Percentiles rank a stretch among this genome's conserved stretches.
Conservation (phyloP, 306 rosid genomes). For the Morella rubra region DNA sequence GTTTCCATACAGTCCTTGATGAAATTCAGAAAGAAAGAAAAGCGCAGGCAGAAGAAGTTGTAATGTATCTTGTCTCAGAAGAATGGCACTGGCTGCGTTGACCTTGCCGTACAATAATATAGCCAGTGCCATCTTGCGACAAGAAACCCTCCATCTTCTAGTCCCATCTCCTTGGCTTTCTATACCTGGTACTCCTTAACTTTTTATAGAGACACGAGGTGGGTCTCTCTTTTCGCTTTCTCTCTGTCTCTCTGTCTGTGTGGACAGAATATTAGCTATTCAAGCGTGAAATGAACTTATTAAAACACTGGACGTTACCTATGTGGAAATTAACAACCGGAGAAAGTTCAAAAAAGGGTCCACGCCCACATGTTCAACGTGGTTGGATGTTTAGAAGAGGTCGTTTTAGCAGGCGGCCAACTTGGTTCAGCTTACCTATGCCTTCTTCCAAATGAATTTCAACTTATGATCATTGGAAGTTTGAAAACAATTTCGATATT, state of each 20-base stretch:
- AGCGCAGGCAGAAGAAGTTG: not conserved
- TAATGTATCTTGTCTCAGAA: not conserved
- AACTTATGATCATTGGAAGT: too few species aligned
- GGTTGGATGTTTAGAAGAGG: not conserved
- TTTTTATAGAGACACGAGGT: not conserved
- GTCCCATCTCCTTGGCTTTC: not conserved
- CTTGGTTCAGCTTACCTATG: not conserved
- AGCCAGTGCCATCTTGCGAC: conserved; percentile 14
- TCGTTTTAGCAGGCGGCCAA: not conserved
- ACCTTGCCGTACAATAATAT: not conserved
- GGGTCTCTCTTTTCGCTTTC: not conserved
- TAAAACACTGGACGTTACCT: not conserved
- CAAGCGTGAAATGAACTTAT: not conserved
- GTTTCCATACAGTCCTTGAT: not conserved
- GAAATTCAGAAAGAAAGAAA: not conserved
- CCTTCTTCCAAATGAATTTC: too few species aligned
- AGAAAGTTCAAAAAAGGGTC: not conserved
- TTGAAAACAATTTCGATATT: too few species aligned
- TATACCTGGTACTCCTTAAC: not conserved
- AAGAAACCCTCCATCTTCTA: not conserved
- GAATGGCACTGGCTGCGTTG: not conserved
- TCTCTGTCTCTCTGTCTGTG: too few species aligned
- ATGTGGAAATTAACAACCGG: not conserved
- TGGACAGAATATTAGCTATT: not conserved
- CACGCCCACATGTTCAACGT: not conserved